These are phyloP conservation scores for Neofusicoccum parvum DNA, from an alignment of 2,329 filamentous ascomycete species.

Conservation along the genomic window DNA sequence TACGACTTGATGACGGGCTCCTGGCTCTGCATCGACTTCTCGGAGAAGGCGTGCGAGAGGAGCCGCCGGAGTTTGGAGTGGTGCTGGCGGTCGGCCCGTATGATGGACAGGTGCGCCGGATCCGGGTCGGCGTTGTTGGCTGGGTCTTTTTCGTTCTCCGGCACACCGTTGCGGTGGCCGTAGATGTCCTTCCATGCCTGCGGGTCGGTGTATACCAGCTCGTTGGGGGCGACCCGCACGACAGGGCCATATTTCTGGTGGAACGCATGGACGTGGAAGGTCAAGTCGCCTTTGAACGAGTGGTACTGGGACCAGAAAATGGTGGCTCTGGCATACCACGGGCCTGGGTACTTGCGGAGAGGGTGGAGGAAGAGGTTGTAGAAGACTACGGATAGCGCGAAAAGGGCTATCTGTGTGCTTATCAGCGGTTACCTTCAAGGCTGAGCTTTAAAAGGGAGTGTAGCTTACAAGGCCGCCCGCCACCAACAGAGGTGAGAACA, in stretches of 20 bases:
- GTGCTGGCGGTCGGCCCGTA: background rate
- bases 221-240: conserved; percentile 45
- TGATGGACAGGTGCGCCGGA: conserved; percentile 13
- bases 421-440: background rate
- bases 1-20: conserved; percentile 35
- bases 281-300: conserved; percentile 24
- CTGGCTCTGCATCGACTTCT: conserved; percentile 33
- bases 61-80: conserved; percentile 35
- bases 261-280: conserved; percentile 22
- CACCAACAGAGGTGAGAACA: background rate
- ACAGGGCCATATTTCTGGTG: conserved; percentile 47
- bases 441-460: background rate
- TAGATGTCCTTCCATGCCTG: conserved; percentile 49
- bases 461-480: background rate
- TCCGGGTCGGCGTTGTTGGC: background rate
- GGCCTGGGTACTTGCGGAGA: conserved; percentile 46
- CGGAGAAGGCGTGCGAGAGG: conserved; percentile 34
- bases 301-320: conserved; percentile 52
- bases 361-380: conserved; percentile 49
- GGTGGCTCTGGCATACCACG: conserved; percentile 21
- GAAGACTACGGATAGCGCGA: conserved; percentile 22
- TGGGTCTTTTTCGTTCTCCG: background rate
- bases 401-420: background rate
- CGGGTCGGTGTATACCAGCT: conserved; percentile 39
- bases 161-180: background rate